A percentile compares a stretch with the other conserved stretches of the same genome.
Conservation (phyloP, 495 filamentous ascomycete species). For the Bathelium albidoporum region DNA sequence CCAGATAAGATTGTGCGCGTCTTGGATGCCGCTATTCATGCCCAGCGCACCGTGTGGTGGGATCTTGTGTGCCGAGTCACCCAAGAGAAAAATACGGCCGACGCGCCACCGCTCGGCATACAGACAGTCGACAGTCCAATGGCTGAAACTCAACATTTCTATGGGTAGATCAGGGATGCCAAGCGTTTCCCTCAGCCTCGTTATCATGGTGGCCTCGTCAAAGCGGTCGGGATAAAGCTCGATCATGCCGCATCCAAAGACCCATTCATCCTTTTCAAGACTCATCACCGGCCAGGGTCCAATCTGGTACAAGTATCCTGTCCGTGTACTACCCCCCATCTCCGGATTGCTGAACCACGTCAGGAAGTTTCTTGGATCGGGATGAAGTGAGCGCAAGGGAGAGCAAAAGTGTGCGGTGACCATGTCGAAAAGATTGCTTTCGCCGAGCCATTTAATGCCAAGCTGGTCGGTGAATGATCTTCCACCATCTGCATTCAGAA, state of each 20-base stretch:
- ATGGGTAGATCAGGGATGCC: conserved; percentile 9
- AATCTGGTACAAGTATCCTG: conserved; percentile 19
- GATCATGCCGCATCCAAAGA: conserved; percentile 12
- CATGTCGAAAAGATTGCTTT: conserved; percentile 22
- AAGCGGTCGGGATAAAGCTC: not conserved
- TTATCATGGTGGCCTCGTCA: conserved; percentile 1
- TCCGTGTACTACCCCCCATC: conserved; percentile 17
- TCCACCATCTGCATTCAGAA: conserved; percentile 9
- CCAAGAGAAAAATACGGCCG: conserved; percentile 7
- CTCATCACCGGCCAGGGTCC: conserved; percentile 13
- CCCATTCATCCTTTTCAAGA: conserved; percentile 8
- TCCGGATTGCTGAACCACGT: conserved; percentile 10
- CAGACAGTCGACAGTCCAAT: conserved; percentile 7
- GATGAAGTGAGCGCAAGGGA: not conserved
- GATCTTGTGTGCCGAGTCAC: conserved; percentile 6
- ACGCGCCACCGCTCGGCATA: conserved; percentile 5
- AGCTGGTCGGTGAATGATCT: conserved; percentile 6
- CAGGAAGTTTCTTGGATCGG: conserved; percentile 1
- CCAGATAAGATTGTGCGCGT: conserved; percentile 13
- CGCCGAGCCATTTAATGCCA: conserved; percentile 12
- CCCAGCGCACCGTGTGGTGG: conserved; percentile 9
- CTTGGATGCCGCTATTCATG: conserved; percentile 9
- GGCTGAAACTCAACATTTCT: conserved; percentile 11
- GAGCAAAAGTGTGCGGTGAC: conserved; percentile 20
- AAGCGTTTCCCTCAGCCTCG: conserved; percentile 1